These are phyloP conservation scores for Penicillium antarcticum DNA, from an alignment of 495 filamentous ascomycete species.

Conservation along the genomic window DNA sequence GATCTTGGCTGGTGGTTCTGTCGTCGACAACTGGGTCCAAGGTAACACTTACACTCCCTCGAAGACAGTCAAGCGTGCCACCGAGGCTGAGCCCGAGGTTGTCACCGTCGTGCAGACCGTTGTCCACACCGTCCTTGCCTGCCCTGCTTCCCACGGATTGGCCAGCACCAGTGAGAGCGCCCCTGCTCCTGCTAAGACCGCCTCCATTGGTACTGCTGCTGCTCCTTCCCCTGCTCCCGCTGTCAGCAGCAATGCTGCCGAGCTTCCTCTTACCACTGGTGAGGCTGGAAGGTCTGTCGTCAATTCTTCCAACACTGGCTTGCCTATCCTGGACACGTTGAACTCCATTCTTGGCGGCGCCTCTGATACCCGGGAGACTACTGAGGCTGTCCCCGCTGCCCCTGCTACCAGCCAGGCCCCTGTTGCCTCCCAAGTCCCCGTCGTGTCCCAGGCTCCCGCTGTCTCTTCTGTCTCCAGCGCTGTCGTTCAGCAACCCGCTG, in stretches of 20 bases:
- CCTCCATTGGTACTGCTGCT: not conserved
- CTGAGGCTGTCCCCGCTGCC: not conserved
- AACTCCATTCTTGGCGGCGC: conserved; percentile 9
- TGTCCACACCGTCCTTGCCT: conserved; percentile 15
- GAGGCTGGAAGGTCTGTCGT: not conserved
- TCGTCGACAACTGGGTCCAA: conserved; percentile 70
- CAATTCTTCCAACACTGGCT: not conserved
- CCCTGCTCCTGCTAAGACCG: conserved; percentile 7
- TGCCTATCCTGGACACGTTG: conserved; percentile 15
- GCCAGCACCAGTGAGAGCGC: not conserved
- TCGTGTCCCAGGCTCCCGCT: not conserved
- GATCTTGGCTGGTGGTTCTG: conserved; percentile 68
- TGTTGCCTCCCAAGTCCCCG: not conserved
- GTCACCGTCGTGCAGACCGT: conserved; percentile 29
- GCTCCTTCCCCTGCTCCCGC: not conserved
- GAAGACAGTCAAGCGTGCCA: conserved; percentile 23
- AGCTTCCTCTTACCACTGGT: conserved; percentile 5
- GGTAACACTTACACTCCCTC: conserved; percentile 62
- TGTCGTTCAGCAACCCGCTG: not conserved
- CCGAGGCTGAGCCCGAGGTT: conserved; percentile 13
- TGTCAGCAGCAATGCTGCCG: not conserved
- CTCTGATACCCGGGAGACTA: conserved; percentile 2
- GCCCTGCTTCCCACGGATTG: conserved; percentile 6
- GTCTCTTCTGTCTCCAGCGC: not conserved
- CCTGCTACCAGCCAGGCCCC: not conserved